Conservation (phyloP, 2,329 filamentous ascomycete species). For the Alternaria ventricosa region DNA sequence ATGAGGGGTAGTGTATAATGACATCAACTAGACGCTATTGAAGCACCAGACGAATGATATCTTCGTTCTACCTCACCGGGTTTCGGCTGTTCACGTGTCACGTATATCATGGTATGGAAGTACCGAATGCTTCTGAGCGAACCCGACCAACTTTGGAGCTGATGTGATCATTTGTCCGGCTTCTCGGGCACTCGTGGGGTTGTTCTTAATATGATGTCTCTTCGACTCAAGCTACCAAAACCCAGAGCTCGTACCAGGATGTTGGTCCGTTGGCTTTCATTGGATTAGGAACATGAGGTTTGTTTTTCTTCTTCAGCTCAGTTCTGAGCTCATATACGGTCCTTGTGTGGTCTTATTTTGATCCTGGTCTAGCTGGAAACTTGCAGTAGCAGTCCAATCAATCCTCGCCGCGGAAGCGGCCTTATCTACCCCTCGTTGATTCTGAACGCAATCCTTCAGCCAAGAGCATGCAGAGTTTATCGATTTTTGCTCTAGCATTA, state of each 20-base stretch:
- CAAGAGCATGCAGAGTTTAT: background rate
- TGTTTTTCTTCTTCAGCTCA: background rate
- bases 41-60: slow-evolving; percentile 7
- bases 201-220: background rate
- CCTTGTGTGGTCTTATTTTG: background rate
- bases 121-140: background rate
- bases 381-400: background rate
- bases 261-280: background rate
- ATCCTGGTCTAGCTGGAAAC: background rate
- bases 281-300: background rate
- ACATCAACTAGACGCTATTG: slow-evolving; percentile 12
- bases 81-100: background rate
- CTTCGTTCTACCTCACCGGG: background rate
- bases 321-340: background rate
- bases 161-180: background rate
- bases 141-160: background rate
- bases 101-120: background rate
- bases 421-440: background rate
- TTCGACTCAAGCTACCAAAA: background rate
- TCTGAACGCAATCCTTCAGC: background rate
- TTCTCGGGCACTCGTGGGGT: background rate
- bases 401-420: background rate
- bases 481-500: background rate
- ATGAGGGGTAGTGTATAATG: slow-evolving; percentile 18
- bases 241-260: background rate